phyloP scores from a whole-genome alignment of 192 early-diverging fungal genomes.

The Dimargaris cristalligena region DNA sequence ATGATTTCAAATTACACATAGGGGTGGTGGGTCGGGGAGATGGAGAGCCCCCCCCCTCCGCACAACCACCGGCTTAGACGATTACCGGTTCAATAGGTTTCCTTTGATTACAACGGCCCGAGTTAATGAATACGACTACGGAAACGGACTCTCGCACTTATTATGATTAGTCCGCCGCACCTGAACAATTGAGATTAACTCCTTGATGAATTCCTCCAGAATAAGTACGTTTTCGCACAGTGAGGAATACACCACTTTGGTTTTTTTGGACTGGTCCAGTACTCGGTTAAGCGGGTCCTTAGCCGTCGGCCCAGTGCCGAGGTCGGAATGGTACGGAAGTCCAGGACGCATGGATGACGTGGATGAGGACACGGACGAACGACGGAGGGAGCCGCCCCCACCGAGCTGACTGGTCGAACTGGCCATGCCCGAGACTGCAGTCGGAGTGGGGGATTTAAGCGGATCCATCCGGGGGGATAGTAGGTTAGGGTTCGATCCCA shows the following conservation, averaged over 20 bases:
- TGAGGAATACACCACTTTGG: conserved; percentile 26
- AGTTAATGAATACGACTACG: background rate
- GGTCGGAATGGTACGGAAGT: too few species aligned
- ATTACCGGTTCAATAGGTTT: background rate
- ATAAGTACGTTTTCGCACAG: conserved; percentile 83
- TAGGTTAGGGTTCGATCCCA: background rate
- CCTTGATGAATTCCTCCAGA: conserved; percentile 82
- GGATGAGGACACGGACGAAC: too few species aligned
- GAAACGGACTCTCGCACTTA: background rate
- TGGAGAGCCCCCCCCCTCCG: background rate
- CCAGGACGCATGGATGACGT: too few species aligned
- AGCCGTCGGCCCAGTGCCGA: too few species aligned
- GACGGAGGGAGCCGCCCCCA: too few species aligned
- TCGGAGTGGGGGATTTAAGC: too few species aligned
- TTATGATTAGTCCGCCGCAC: conserved; percentile 56
- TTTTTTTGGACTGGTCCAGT: too few species aligned
- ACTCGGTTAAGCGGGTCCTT: too few species aligned
- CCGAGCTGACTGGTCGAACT: too few species aligned
- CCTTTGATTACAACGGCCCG: background rate
- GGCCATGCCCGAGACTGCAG: too few species aligned
- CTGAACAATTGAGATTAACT: conserved; percentile 69
- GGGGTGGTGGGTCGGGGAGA: background rate
- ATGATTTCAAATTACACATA: too few species aligned
- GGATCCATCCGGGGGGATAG: too few species aligned
- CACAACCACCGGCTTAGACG: background rate